phyloP scores from a whole-genome alignment of 2,329 filamentous ascomycete genomes.

The Rosellinia necatrix region DNA sequence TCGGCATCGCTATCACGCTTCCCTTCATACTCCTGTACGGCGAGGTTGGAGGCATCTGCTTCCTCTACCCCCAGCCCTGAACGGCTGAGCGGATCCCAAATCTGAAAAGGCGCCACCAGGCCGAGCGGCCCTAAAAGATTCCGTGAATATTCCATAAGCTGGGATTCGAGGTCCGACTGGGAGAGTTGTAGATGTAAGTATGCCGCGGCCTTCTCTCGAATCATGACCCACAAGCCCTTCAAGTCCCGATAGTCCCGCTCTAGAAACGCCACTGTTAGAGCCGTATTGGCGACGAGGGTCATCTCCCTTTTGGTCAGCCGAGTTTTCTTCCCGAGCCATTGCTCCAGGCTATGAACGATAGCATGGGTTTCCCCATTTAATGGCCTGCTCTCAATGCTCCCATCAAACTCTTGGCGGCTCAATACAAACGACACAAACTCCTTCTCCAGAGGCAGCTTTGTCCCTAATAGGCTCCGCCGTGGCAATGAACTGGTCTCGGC shows the following conservation, averaged over 20 bases:
- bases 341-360: neutral
- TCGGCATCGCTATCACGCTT: neutral
- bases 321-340: neutral
- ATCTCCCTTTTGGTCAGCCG: neutral
- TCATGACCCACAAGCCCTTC: conserved; percentile 1
- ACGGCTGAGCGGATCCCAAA: too few species aligned
- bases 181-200: conserved; percentile 4
- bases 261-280: neutral
- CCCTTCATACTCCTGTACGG: neutral
- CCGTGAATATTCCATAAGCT: neutral
- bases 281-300: neutral
- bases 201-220: neutral
- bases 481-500: too few species aligned
- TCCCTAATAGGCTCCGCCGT: too few species aligned
- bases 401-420: conserved; percentile 2
- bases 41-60: neutral
- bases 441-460: neutral
- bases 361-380: neutral
- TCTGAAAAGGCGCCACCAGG: too few species aligned
- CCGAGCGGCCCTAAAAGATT: too few species aligned
- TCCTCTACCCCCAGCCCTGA: too few species aligned
- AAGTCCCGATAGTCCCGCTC: neutral
- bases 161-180: neutral
- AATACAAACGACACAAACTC: neutral
- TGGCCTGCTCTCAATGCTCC: neutral